Evolutionary conservation across 495 filamentous ascomycete species (phyloP).

Genomic region (Platismatia glauca): DNA sequence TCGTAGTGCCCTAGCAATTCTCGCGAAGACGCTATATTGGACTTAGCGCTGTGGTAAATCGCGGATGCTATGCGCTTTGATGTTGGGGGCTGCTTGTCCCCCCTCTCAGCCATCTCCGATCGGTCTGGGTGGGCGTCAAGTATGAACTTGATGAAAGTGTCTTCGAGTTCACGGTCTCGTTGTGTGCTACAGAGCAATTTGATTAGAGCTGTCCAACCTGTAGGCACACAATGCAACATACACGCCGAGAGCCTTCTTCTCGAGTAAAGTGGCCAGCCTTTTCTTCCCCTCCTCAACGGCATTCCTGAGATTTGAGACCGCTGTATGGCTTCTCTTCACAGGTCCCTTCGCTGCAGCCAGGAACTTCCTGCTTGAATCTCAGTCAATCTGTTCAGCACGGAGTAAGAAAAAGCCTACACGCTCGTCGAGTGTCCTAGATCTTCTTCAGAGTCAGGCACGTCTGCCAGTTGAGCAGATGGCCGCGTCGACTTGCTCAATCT

Average conservation of each 20-base stretch:
- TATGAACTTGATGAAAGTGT: constrained; percentile 1
- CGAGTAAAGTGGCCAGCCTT: neutral
- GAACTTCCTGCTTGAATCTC: constrained; percentile 24
- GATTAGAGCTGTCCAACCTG: neutral
- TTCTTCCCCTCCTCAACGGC: constrained; percentile 10
- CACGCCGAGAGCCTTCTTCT: constrained; percentile 9
- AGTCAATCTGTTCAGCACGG: neutral
- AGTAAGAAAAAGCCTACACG: constrained; percentile 22
- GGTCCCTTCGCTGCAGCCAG: constrained; percentile 23
- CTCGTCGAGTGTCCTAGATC: constrained; percentile 31
- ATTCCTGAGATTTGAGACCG: neutral
- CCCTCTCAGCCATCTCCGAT: no score
- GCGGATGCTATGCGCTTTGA: neutral
- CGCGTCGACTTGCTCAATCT: neutral
- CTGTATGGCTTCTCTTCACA: neutral
- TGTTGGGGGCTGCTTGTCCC: neutral
- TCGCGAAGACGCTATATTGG: constrained; percentile 6
- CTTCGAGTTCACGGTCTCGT: neutral
- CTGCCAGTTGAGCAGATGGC: neutral
- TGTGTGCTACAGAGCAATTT: neutral
- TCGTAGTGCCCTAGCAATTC: constrained; percentile 15
- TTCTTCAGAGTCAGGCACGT: constrained; percentile 28
- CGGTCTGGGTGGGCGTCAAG: neutral
- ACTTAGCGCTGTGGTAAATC: constrained; percentile 10
- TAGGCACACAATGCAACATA: constrained; percentile 1